phyloP scores from a whole-genome alignment of 2,329 filamentous ascomycete genomes.

The Phyllosticta ampelicida region DNA sequence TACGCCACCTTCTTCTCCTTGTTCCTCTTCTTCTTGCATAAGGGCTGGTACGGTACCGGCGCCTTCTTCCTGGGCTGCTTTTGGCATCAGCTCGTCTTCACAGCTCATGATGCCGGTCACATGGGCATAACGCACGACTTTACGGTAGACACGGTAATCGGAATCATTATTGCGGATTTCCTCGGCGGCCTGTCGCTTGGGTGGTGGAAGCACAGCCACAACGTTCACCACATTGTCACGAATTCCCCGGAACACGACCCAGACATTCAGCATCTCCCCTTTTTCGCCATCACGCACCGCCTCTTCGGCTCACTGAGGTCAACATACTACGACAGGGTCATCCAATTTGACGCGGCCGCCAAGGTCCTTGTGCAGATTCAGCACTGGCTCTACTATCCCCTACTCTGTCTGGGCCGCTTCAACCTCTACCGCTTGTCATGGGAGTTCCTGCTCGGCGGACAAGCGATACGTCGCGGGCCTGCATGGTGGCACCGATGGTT shows the following conservation, averaged over 20 bases:
- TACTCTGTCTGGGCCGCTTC: slow-evolving; percentile 59
- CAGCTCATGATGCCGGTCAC: slow-evolving; percentile 89
- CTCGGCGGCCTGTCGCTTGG: slow-evolving; percentile 80
- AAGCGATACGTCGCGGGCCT: slow-evolving; percentile 46
- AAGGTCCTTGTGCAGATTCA: slow-evolving; percentile 51
- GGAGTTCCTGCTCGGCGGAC: slow-evolving; percentile 49
- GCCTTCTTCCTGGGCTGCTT: slow-evolving; percentile 67
- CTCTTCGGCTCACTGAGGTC: slow-evolving; percentile 55
- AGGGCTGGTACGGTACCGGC: slow-evolving; percentile 44
- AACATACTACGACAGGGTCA: slow-evolving; percentile 55
- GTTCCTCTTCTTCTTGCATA: slow-evolving; percentile 41
- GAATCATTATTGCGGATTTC: slow-evolving; percentile 83
- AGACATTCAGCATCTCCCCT: slow-evolving; percentile 69
- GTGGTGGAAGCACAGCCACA: slow-evolving; percentile 97
- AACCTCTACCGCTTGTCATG: slow-evolving; percentile 60
- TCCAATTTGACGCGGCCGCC: slow-evolving; percentile 52
- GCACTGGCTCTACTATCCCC: slow-evolving; percentile 56
- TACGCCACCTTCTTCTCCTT: slow-evolving; percentile 58
- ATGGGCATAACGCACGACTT: slow-evolving; percentile 96
- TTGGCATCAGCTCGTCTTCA: slow-evolving; percentile 94
- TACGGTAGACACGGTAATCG: slow-evolving; percentile 70
- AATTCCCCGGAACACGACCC: slow-evolving; percentile 94
- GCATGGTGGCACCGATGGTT: slow-evolving; percentile 59
- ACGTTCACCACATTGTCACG: slow-evolving; percentile 93
- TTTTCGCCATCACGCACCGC: slow-evolving; percentile 55